Evolutionary conservation across 371 early-diverging fungal species (phyloP).

Genomic region (Mortierella sp.): DNA sequence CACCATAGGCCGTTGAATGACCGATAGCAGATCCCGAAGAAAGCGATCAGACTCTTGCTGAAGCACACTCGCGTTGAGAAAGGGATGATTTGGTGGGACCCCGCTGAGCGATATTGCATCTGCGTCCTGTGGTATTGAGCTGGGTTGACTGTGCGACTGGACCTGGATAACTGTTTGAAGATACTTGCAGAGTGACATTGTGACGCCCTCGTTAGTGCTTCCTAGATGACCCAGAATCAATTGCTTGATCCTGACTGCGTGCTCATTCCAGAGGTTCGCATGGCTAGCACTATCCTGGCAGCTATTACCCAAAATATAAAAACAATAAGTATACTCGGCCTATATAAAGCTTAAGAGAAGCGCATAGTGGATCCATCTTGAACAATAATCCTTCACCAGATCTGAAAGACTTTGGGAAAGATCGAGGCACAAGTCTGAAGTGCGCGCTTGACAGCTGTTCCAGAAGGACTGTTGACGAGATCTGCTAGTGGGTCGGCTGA

Average conservation of each 20-base stretch:
- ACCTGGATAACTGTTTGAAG: constrained; percentile 40
- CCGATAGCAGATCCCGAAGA: constrained; percentile 32
- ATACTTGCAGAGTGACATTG: constrained; percentile 37
- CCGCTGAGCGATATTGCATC: constrained; percentile 32
- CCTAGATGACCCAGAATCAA: constrained; percentile 21
- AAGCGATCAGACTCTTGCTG: constrained; percentile 41
- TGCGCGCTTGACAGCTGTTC: constrained; percentile 25
- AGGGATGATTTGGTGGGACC: constrained; percentile 32
- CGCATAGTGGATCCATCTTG: background rate
- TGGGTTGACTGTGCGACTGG: constrained; percentile 42
- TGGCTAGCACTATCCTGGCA: constrained; percentile 27
- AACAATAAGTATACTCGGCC: background rate
- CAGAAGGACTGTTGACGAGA: constrained; percentile 9
- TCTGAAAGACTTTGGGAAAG: constrained; percentile 32
- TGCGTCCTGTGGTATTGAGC: constrained; percentile 19
- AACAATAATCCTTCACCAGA: constrained; percentile 24
- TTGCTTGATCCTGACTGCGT: constrained; percentile 43
- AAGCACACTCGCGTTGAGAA: constrained; percentile 15
- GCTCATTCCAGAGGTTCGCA: constrained; percentile 36
- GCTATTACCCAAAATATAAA: constrained; percentile 3
- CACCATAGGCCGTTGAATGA: constrained; percentile 33
- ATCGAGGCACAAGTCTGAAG: constrained; percentile 40
- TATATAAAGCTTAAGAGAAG: background rate
- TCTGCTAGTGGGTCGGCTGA: constrained; percentile 23
- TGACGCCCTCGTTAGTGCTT: constrained; percentile 22